phyloP scores from a whole-genome alignment of 2,329 filamentous ascomycete genomes.

The Microascus cirrosus region DNA sequence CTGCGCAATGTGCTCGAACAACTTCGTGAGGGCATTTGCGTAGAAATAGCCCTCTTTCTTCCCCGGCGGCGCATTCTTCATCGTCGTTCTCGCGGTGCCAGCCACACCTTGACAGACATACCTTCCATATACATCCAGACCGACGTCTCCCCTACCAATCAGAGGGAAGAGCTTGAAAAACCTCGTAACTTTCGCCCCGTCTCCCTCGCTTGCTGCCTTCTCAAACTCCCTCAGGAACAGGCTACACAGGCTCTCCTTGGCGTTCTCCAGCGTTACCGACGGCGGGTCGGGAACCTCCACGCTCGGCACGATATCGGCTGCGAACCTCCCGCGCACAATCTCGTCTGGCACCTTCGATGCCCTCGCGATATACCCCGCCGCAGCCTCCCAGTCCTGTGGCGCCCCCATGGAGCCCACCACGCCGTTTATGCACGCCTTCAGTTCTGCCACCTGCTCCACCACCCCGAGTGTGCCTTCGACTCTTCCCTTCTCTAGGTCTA shows the following conservation, averaged over 20 bases:
- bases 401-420: conserved; percentile 95
- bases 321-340: conserved; percentile 76
- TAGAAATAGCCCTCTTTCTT: conserved; percentile 80
- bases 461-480: conserved; percentile 85
- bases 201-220: conserved; percentile 75
- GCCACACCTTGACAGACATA: conserved; percentile 96
- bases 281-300: conserved; percentile 92
- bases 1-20: conserved; percentile 96
- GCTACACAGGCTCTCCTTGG: conserved; percentile 79
- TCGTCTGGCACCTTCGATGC: conserved; percentile 70
- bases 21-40: conserved; percentile 74
- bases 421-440: conserved; percentile 91
- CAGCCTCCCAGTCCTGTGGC: conserved; percentile 96
- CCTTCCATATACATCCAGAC: conserved; percentile 85
- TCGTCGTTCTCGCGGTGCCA: conserved; percentile 65
- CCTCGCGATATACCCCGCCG: conserved; percentile 77
- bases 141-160: conserved; percentile 79
- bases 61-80: conserved; percentile 51
- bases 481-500: conserved; percentile 84
- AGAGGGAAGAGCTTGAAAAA: conserved; percentile 98
- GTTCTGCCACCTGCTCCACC: conserved; percentile 91
- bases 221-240: conserved; percentile 93
- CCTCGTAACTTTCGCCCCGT: conserved; percentile 79
- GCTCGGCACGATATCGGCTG: conserved; percentile 84
- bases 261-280: conserved; percentile 72